These are phyloP conservation scores for Simmondsia chinensis DNA, from an alignment of 148 eudicot species.

Conservation along the genomic window DNA sequence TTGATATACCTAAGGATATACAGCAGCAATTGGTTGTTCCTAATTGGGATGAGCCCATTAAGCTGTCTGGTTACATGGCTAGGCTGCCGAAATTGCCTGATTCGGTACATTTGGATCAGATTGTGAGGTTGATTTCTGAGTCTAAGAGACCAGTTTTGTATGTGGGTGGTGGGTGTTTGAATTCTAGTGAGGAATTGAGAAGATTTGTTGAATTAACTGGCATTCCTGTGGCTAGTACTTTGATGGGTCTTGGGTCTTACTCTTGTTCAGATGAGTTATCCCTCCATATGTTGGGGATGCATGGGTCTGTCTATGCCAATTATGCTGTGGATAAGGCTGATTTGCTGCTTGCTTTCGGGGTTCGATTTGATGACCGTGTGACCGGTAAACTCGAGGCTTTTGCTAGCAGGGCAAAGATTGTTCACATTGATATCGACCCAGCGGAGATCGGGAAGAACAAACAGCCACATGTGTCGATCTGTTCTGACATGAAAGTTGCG, in stretches of 20 bases:
- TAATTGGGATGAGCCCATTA: slow-evolving; percentile 54
- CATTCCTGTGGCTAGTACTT: slow-evolving; percentile 79
- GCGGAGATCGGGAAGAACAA: slow-evolving; percentile 97
- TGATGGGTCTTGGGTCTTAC: slow-evolving; percentile 80
- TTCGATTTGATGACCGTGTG: slow-evolving; percentile 84
- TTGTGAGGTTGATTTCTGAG: slow-evolving; percentile 56
- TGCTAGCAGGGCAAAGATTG: slow-evolving; percentile 86
- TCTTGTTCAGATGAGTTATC: slow-evolving; percentile 52
- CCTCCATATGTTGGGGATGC: slow-evolving; percentile 80
- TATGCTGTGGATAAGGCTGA: slow-evolving; percentile 77
- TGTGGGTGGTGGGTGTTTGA: slow-evolving; percentile 85
- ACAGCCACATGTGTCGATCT: slow-evolving; percentile 75
- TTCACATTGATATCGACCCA: slow-evolving; percentile 84
- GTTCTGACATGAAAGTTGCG: slow-evolving; percentile 61
- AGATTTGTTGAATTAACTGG: slow-evolving; percentile 61
- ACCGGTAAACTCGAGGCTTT: slow-evolving; percentile 87
- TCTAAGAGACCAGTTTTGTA: slow-evolving; percentile 73
- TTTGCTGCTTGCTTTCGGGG: slow-evolving; percentile 86
- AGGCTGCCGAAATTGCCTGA: slow-evolving; percentile 49
- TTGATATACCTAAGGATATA: slow-evolving; percentile 86
- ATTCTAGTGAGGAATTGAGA: slow-evolving; percentile 62
- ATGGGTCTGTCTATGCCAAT: slow-evolving; percentile 84
- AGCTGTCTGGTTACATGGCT: slow-evolving; percentile 51
- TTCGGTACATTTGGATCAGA: slow-evolving; percentile 40
- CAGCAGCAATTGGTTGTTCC: slow-evolving; percentile 80